A percentile compares a stretch with the other conserved stretches of the same genome.
Conservation (phyloP, 108 stramenopile species). For the Parietichytrium sp. region DNA sequence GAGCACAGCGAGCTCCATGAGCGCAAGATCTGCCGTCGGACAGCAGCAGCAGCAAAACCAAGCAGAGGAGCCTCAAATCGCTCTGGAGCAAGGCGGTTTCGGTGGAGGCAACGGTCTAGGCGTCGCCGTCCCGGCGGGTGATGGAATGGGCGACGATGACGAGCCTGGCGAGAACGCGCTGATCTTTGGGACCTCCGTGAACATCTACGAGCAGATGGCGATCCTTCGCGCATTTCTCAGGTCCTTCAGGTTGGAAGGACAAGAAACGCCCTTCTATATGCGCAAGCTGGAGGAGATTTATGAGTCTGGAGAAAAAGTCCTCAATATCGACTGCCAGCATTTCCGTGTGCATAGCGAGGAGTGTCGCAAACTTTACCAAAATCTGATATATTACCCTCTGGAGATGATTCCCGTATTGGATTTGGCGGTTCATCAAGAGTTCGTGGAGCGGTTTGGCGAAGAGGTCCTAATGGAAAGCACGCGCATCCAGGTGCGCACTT, state of each 20-base stretch:
- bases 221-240: slow-evolving; percentile 54
- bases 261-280: neutral
- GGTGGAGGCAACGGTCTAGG: too few relatives aligned
- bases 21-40: too few relatives aligned
- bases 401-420: slow-evolving; percentile 96
- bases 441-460: slow-evolving; percentile 55
- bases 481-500: slow-evolving; percentile 84
- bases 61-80: too few relatives aligned
- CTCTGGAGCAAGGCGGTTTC: too few relatives aligned
- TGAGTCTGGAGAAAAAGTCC: slow-evolving; percentile 52
- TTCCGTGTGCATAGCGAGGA: slow-evolving; percentile 76
- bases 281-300: slow-evolving; percentile 45
- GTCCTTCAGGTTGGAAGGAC: slow-evolving; percentile 2
- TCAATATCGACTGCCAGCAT: slow-evolving; percentile 88
- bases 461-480: slow-evolving; percentile 44
- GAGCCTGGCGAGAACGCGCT: slow-evolving; percentile 51
- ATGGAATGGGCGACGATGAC: neutral
- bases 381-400: slow-evolving; percentile 85
- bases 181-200: slow-evolving; percentile 65
- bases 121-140: too few relatives aligned
- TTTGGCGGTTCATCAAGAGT: slow-evolving; percentile 70
- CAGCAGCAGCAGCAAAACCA: too few relatives aligned
- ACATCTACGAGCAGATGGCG: slow-evolving; percentile 49
- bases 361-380: slow-evolving; percentile 81
- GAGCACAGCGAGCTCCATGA: too few relatives aligned